phyloP scores from a whole-genome alignment of 2,329 filamentous ascomycete species.

The Fusarium irregulare region DNA sequence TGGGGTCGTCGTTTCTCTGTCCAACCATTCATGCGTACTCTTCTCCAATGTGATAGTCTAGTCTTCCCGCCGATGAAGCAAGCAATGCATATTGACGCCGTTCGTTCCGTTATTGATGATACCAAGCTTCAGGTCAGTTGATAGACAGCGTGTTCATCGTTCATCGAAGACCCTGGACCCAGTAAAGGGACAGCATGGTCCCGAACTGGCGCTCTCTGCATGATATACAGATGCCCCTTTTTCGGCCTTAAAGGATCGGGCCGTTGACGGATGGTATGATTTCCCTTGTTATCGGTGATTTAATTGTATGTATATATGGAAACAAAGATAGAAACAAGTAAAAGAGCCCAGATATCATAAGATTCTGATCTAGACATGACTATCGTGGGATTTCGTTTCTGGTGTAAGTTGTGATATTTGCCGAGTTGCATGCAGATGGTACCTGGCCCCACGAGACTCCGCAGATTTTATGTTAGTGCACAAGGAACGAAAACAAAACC shows the following conservation, averaged over 20 bases:
- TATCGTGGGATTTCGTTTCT: constrained; percentile 1
- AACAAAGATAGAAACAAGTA: background rate
- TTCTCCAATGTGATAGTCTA: background rate
- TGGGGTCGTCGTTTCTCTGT: constrained; percentile 11
- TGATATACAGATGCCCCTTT: constrained; percentile 24
- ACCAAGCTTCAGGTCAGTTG: constrained; percentile 11
- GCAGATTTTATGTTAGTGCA: constrained; percentile 2
- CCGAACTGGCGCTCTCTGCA: constrained; percentile 10
- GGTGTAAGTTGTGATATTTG: constrained; percentile 5
- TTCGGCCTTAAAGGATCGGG: constrained; percentile 26
- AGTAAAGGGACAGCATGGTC: constrained; percentile 15
- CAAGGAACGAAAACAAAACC: constrained; percentile 8
- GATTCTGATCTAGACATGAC: constrained; percentile 9
- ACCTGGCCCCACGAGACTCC: constrained; percentile 15
- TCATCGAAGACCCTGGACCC: constrained; percentile 16
- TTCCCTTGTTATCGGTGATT: background rate
- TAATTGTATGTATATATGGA: background rate
- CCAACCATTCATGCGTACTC: constrained; percentile 10
- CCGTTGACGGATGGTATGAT: constrained; percentile 34
- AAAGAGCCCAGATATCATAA: constrained; percentile 1
- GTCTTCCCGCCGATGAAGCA: background rate
- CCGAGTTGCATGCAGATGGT: background rate
- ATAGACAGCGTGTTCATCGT: constrained; percentile 6
- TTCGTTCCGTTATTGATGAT: constrained; percentile 3
- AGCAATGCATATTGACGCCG: background rate